These are phyloP conservation scores for Venustampulla echinocandica DNA, from an alignment of 495 filamentous ascomycete species.

Conservation along the genomic window DNA sequence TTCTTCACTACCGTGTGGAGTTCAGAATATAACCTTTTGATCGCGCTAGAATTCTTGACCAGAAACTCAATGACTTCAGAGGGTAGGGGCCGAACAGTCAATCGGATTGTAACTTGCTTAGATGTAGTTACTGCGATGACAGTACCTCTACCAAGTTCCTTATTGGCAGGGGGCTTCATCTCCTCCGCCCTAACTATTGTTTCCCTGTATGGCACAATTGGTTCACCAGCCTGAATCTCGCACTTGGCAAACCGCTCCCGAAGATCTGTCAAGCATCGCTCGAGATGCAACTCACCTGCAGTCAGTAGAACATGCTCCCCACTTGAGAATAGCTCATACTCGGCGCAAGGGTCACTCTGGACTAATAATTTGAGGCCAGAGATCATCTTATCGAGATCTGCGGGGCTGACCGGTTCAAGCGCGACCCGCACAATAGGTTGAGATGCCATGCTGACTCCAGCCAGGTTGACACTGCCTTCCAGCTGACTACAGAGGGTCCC, in stretches of 20 bases:
- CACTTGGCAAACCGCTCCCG: conserved; percentile 88
- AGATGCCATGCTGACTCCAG: conserved; percentile 67
- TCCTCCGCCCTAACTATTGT: conserved; percentile 78
- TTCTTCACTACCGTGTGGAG: conserved; percentile 38
- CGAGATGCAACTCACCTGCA: conserved; percentile 88
- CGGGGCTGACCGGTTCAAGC: conserved; percentile 79
- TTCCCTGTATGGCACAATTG: conserved; percentile 94
- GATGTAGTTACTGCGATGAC: conserved; percentile 68
- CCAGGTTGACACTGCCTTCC: conserved; percentile 84
- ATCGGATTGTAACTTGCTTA: conserved; percentile 69
- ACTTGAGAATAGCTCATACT: conserved; percentile 86
- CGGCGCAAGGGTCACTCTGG: conserved; percentile 90
- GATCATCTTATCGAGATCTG: conserved; percentile 89
- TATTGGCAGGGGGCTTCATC: conserved; percentile 82
- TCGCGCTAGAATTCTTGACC: conserved; percentile 62
- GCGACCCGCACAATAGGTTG: conserved; percentile 93
- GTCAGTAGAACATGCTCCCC: conserved; percentile 95
- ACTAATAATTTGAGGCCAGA: conserved; percentile 78
- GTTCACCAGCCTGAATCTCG: conserved; percentile 87
- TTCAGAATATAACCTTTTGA: conserved; percentile 72
- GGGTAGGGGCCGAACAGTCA: conserved; percentile 78
- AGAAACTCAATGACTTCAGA: conserved; percentile 75
- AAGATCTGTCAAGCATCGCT: conserved; percentile 90
- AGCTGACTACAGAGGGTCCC: conserved; percentile 88
- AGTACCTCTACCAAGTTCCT: conserved; percentile 78